phyloP scores from a whole-genome alignment of 2,329 filamentous ascomycete species.

The Fusarium verrucosum region DNA sequence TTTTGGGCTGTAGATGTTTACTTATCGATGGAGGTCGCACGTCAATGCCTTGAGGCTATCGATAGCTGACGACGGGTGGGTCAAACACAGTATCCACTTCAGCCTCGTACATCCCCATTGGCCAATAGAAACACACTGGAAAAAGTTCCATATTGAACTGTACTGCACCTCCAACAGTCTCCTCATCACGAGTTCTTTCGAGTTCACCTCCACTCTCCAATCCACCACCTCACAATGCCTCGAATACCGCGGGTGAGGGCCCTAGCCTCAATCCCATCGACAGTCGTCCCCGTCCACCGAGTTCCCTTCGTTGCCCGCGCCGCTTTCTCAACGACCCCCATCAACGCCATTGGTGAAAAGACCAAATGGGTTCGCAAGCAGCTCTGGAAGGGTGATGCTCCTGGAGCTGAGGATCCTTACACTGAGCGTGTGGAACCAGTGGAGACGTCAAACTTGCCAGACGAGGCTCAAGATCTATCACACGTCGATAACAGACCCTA shows the following conservation, averaged over 20 bases:
- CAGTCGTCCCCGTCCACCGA: slow-evolving; percentile 40
- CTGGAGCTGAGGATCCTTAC: slow-evolving; percentile 53
- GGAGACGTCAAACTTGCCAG: slow-evolving; percentile 45
- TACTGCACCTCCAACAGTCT: slow-evolving; percentile 6
- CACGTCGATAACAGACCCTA: slow-evolving; percentile 39
- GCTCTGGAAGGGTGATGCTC: slow-evolving; percentile 54
- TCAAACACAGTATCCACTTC: slow-evolving; percentile 11
- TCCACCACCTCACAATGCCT: slow-evolving; percentile 49
- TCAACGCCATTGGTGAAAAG: slow-evolving; percentile 43
- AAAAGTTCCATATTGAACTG: slow-evolving; percentile 44
- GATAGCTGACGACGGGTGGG: slow-evolving; percentile 28
- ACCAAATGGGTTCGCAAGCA: slow-evolving; percentile 53
- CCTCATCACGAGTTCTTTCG: slow-evolving; percentile 27
- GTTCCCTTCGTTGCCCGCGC: slow-evolving; percentile 42
- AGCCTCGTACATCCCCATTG: slow-evolving; percentile 44
- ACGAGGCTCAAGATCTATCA: slow-evolving; percentile 43
- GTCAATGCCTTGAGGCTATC: slow-evolving; percentile 36
- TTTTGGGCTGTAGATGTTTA: slow-evolving; percentile 5
- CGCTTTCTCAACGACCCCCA: slow-evolving; percentile 48
- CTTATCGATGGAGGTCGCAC: slow-evolving; percentile 24
- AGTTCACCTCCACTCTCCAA: slow-evolving; percentile 7
- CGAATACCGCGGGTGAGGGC: slow-evolving; percentile 54
- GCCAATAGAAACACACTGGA: slow-evolving; percentile 32
- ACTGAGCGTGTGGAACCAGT: slow-evolving; percentile 47
- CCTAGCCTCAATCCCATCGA: slow-evolving; percentile 46